These are phyloP conservation scores for Pseudogymnoascus destructans DNA, from an alignment of 2,329 filamentous ascomycete genomes.

Conservation along the genomic window DNA sequence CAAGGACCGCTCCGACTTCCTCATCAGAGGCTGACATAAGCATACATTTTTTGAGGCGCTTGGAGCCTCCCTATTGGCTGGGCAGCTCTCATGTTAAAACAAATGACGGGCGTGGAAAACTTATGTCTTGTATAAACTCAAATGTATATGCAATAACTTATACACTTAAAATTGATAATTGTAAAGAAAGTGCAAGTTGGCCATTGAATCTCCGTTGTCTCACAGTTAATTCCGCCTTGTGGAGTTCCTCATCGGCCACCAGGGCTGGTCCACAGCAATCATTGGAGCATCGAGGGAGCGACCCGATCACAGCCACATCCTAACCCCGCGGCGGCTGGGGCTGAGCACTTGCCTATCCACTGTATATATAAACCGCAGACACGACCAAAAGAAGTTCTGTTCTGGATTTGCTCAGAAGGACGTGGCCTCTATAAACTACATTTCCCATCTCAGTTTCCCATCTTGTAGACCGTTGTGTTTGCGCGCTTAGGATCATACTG, in stretches of 20 bases:
- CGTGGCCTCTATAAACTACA: neutral
- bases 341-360: conserved; percentile 1
- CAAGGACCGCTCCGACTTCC: neutral
- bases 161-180: neutral
- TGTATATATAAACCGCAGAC: neutral
- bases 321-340: conserved; percentile 8
- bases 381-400: neutral
- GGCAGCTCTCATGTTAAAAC: neutral
- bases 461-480: neutral
- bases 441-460: neutral
- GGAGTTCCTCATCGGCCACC: neutral
- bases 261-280: neutral
- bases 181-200: neutral
- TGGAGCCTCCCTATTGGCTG: neutral
- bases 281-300: neutral
- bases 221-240: conserved; percentile 3
- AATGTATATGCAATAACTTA: neutral
- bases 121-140: neutral
- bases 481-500: neutral
- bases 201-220: neutral
- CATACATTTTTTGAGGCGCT: neutral
- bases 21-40: neutral
- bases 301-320: conserved; percentile 7
- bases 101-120: neutral
- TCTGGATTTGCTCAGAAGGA: neutral